Evolutionary conservation across 306 rosid genomes (phyloP), one percentile per base, ranked within the genome.

Genomic region (Lathyrus sativus): DNA sequence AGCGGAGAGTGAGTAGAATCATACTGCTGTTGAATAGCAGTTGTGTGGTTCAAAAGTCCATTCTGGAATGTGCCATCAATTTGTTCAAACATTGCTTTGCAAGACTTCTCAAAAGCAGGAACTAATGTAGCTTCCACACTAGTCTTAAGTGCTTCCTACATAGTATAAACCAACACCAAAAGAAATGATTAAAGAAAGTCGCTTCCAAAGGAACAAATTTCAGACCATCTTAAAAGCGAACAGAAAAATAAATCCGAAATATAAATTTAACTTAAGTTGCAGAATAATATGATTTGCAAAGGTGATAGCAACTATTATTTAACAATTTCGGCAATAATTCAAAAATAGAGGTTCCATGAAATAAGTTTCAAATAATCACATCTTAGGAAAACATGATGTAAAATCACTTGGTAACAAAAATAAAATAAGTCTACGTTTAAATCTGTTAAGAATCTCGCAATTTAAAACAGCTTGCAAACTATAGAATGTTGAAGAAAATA

Each of bases 61-160:
- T 81, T 78, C 81, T 87, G 89, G 69, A 87, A 83, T 51, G 89
- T 71, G 10, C 67, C 73, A 74, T 87, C 90, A 65, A 85, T 79
- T 78, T 85, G 89, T 67, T 85, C 93, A 65, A 87, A 87, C 93
- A 87, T 76, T 41, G 82, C 76, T 79, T 80, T 85, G 79, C 88
- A 85, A 65, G 90, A 82, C 76, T 62, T 75, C 79, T 87, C 93
- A 74, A 87, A 87, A 31, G 90, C 74, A 7, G 93, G 93, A 69
- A 87, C 51, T 4, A 83, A 60, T 38, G 90, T 79, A 66, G 86
- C 82, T 85, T 87, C 93, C 71, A 87, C 63, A 71, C 85, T 80
- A 74, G 79, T 74, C 72, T 55, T 83, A 24, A 87, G 81, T 63
- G 90, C 86, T 65, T 87, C 93, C 93, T 87, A 75, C 80, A 75